phyloP scores from a whole-genome alignment of 2,329 filamentous ascomycete genomes.

The Aspergillus bombycis region DNA sequence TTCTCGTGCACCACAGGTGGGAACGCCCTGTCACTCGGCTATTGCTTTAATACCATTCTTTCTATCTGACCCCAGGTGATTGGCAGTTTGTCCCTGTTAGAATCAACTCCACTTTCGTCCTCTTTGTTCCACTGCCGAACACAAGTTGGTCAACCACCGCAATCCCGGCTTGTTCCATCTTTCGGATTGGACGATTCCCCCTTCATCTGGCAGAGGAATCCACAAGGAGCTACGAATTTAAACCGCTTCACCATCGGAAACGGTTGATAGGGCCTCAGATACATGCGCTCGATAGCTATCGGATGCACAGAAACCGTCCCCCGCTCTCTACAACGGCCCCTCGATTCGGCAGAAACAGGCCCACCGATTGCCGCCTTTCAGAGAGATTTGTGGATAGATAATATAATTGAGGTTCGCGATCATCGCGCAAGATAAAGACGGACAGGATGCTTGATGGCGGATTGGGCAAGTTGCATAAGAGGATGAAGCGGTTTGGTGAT shows the following conservation, averaged over 20 bases:
- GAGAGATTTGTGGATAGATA: background rate
- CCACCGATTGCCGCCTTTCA: background rate
- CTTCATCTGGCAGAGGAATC: background rate
- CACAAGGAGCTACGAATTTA: background rate
- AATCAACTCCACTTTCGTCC: background rate
- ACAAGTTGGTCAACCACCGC: background rate
- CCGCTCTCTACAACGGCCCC: background rate
- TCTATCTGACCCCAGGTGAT: background rate
- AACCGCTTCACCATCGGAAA: background rate
- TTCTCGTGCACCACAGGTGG: constrained; percentile 1
- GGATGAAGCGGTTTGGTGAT: constrained; percentile 41
- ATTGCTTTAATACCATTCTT: background rate
- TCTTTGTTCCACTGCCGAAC: background rate
- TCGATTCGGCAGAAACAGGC: background rate
- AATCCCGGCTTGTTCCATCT: background rate
- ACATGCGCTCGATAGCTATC: background rate
- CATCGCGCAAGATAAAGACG: background rate
- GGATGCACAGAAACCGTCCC: background rate
- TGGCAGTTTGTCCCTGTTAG: background rate
- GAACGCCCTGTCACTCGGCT: background rate
- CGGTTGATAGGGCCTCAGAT: background rate
- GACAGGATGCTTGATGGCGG: constrained; percentile 30
- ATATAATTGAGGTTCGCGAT: background rate
- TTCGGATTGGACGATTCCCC: background rate
- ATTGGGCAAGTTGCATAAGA: constrained; percentile 38